A percentile compares a stretch with the other conserved stretches of the same genome.
Evolutionary conservation across 257 asterid species (phyloP).

Genomic region (Euphrasia confusa): DNA sequence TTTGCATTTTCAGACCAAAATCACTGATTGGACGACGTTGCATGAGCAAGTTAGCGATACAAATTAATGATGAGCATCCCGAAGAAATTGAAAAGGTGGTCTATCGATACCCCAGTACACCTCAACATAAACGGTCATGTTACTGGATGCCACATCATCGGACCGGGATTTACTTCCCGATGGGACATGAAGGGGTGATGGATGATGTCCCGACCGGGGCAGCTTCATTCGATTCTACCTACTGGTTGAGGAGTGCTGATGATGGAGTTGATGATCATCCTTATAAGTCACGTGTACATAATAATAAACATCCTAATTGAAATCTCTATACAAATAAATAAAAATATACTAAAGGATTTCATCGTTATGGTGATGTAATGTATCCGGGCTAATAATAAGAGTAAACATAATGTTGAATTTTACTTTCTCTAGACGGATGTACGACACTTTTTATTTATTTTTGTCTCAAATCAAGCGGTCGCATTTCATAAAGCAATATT

Average conservation of each 20-base stretch:
- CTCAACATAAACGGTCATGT: neutral
- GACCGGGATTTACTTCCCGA: constrained; percentile 48
- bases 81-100: neutral
- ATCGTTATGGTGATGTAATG: too few species aligned
- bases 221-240: constrained; percentile 32
- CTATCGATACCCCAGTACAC: neutral
- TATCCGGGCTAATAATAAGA: too few species aligned
- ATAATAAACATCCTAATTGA: constrained; percentile 3
- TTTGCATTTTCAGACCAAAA: constrained; percentile 17
- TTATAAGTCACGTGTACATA: constrained; percentile 1
- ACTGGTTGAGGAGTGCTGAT: constrained; percentile 43
- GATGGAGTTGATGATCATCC: constrained; percentile 30
- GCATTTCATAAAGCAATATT: too few species aligned
- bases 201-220: constrained; percentile 37
- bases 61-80: neutral
- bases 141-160: constrained; percentile 51
- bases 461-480: too few species aligned
- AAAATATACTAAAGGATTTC: neutral
- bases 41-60: constrained; percentile 26
- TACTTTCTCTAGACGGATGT: too few species aligned
- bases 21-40: neutral
- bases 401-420: too few species aligned
- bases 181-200: constrained; percentile 46
- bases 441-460: too few species aligned
- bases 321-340: neutral